Base-by-base conservation (phyloP, 1,284 basidiomycete species). In the Cryptococcus floricola region DNA sequence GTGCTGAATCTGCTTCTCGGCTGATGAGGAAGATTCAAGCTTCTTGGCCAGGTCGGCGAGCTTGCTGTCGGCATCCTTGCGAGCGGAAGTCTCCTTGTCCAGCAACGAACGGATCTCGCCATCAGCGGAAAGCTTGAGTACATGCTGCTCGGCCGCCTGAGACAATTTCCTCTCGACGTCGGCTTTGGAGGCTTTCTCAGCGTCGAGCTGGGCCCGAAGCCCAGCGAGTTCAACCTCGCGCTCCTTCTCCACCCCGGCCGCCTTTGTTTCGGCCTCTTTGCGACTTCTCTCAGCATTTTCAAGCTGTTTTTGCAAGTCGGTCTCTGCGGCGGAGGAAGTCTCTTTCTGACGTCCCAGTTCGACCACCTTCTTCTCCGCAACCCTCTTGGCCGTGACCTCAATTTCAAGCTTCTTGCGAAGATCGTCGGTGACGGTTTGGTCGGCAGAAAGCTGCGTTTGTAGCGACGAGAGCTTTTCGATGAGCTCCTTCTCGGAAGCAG, bases 261-360 rank as follows among this genome's bases (percentile, higher is more conserved):
- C 16, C 39, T 54, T 54, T 47, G 39, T 49, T 31, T 42, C 39
- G 34, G 47, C n/a, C 9, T 54, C 39, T 37, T 54, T n/a, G 23
- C 41, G 27, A 14, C 39, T 52, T 5, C 8, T 25, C 42, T 25
- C 28, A n/a, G 25, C 50, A 14, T 41, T 23, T 13, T 42, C 50
- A 2, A 52, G 39, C 9, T 38, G 38, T 19, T 37, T 42, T 25
- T 43, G 48, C 9, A 39, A n/a, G 14, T 38, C 37, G 13, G 18
- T 34, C 23, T 39, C 38, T 3, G 31, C 51, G 7, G 51, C 9
- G 13, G 25, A 34, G 27, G 34, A 23, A 14, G 28, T 12, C 14
- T 27, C 43, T 7, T 13, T 28, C 31, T 46, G 51, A 6, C 43
- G 41, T 23, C n/a, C 25, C 14, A 53, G 38, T 19, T 56, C 18